Percentiles rank a stretch among this genome's conserved stretches.
These are phyloP conservation scores for Phytophthora niederhauseri DNA, from an alignment of 352 stramenopile genomes.

Conservation along the genomic window DNA sequence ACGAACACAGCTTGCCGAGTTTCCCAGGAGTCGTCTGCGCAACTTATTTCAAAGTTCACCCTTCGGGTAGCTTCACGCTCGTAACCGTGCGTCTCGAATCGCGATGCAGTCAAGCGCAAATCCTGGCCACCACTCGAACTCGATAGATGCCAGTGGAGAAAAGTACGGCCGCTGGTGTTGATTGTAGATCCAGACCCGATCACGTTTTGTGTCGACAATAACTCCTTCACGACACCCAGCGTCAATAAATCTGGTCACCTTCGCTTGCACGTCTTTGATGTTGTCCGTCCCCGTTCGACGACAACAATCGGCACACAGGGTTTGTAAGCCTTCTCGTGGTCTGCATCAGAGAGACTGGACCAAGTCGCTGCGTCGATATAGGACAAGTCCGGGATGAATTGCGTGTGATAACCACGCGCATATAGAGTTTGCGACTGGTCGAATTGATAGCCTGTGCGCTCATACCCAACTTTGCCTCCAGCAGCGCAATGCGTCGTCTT, in stretches of 20 bases:
- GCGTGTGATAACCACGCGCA: neutral
- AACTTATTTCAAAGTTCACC: neutral
- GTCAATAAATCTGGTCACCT: constrained; percentile 24
- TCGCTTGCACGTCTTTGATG: constrained; percentile 3
- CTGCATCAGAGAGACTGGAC: no score
- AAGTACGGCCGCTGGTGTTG: constrained; percentile 22
- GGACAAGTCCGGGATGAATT: neutral
- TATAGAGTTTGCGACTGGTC: neutral
- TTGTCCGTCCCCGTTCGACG: neutral
- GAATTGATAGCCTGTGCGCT: constrained; percentile 2
- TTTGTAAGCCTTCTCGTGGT: neutral
- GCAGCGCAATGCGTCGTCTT: neutral
- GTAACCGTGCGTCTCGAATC: neutral
- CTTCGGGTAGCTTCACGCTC: neutral
- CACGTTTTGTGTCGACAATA: constrained; percentile 28
- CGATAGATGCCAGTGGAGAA: neutral
- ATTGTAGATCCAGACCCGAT: constrained; percentile 36
- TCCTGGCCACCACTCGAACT: constrained; percentile 1
- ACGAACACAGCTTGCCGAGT: no score
- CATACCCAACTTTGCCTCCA: neutral
- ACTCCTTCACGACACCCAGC: constrained; percentile 34
- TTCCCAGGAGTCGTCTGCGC: no score
- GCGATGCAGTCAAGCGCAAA: neutral
- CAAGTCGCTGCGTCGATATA: neutral
- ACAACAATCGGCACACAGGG: constrained; percentile 5